Percentiles rank a stretch among this genome's conserved stretches.
phyloP scores from a whole-genome alignment of 306 rosid species.

The Lathyrus aphaca region DNA sequence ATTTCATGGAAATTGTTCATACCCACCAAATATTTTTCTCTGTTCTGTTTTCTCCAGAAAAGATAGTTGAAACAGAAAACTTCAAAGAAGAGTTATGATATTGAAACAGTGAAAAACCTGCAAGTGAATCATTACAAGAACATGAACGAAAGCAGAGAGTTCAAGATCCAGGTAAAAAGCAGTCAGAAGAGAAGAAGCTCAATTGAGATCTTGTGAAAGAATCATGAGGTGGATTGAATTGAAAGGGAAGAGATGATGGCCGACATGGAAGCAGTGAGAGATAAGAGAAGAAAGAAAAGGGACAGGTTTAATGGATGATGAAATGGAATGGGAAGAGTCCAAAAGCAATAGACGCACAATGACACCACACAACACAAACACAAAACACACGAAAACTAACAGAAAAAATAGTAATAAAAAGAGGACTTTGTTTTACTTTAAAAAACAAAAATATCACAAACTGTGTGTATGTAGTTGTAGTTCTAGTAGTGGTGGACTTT shows the following conservation, averaged over 20 bases:
- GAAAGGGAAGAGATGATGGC: slow-evolving; percentile 26
- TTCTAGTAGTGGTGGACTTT: slow-evolving; percentile 13
- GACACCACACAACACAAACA: slow-evolving; percentile 20
- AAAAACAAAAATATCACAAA: slow-evolving; percentile 3
- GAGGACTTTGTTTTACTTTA: not conserved
- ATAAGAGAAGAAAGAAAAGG: not conserved
- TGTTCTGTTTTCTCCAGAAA: not conserved
- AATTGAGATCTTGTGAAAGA: not conserved
- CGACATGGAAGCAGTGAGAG: slow-evolving; percentile 21
- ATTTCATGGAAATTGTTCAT: slow-evolving; percentile 24
- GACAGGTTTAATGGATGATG: slow-evolving; percentile 9
- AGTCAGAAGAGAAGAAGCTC: not conserved
- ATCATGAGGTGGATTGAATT: not conserved
- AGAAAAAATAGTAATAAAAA: not conserved
- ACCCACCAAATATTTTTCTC: not conserved
- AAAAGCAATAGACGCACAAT: slow-evolving; percentile 7
- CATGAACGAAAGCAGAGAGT: not conserved
- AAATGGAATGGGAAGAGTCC: slow-evolving; percentile 20
- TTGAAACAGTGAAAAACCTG: slow-evolving; percentile 20
- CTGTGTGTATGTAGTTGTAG: not conserved
- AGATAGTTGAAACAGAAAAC: not conserved
- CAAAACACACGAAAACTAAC: slow-evolving; percentile 19
- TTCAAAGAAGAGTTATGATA: too few relatives aligned
- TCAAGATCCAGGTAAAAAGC: slow-evolving; percentile 39
- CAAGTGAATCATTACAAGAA: slow-evolving; percentile 32